Conservation (phyloP, 306 rosid species). For the Quillaja saponaria region DNA sequence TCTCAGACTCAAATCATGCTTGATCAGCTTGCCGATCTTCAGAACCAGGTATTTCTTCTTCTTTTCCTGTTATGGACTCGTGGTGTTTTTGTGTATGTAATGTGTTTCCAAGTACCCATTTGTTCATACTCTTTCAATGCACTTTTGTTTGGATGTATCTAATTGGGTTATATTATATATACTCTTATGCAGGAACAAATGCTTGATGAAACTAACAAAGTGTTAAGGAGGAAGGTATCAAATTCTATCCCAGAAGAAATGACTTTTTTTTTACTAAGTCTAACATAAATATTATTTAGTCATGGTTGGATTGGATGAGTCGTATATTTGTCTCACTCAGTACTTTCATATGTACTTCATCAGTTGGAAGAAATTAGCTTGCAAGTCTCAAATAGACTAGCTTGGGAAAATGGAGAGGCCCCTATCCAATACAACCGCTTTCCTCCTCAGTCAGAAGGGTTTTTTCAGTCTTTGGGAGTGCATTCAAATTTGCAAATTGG, state of each 20-base stretch:
- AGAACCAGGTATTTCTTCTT: slow-evolving; percentile 52
- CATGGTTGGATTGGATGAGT: too few relatives aligned
- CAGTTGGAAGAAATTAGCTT: slow-evolving; percentile 65
- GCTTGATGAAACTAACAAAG: slow-evolving; percentile 64
- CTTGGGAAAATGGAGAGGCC: slow-evolving; percentile 50
- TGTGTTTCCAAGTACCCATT: neutral
- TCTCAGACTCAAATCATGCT: slow-evolving; percentile 72
- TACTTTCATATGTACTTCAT: neutral
- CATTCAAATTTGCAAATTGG: slow-evolving; percentile 64
- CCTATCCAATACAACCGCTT: slow-evolving; percentile 29
- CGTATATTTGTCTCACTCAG: neutral
- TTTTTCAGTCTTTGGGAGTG: slow-evolving; percentile 52
- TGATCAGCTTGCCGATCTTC: slow-evolving; percentile 79
- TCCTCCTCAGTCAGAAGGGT: slow-evolving; percentile 49
- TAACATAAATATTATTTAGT: too few relatives aligned
- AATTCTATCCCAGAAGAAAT: neutral
- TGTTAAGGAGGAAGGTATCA: slow-evolving; percentile 60
- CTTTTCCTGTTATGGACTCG: neutral
- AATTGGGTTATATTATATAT: too few relatives aligned
- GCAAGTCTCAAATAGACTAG: slow-evolving; percentile 33
- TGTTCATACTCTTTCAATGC: neutral
- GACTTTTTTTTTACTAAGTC: neutral
- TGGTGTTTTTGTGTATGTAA: too few relatives aligned
- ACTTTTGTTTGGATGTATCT: neutral
- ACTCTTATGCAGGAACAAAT: slow-evolving; percentile 56